These are phyloP conservation scores for Clonostachys rosea DNA, from an alignment of 2,329 filamentous ascomycete species.

Conservation along the genomic window DNA sequence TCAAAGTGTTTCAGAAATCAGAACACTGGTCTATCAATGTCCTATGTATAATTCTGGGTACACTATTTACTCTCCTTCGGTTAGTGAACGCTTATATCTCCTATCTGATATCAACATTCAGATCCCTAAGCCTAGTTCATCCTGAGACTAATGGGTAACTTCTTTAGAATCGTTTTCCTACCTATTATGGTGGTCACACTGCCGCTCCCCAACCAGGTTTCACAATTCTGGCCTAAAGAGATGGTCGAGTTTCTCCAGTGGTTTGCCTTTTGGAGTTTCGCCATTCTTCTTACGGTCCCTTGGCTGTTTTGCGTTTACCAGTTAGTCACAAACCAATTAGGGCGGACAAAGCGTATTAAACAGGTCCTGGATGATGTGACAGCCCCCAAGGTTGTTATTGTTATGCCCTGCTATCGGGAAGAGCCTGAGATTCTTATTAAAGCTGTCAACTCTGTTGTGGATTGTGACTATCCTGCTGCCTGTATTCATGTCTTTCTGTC, in stretches of 20 bases:
- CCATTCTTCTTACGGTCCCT: slow-evolving; percentile 76
- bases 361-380: slow-evolving; percentile 77
- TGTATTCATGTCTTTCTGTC: slow-evolving; percentile 95
- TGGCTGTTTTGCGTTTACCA: slow-evolving; percentile 94
- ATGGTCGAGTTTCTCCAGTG: slow-evolving; percentile 77
- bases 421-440: slow-evolving; percentile 78
- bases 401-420: slow-evolving; percentile 97
- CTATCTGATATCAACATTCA: background rate
- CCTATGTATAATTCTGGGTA: slow-evolving; percentile 70
- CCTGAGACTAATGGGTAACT: slow-evolving; percentile 7
- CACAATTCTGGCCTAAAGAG: slow-evolving; percentile 62
- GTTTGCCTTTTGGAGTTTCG: slow-evolving; percentile 95
- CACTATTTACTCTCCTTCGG: slow-evolving; percentile 72
- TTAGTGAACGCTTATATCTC: slow-evolving; percentile 29
- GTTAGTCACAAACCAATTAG: slow-evolving; percentile 81
- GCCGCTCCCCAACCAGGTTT: slow-evolving; percentile 70
- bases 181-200: slow-evolving; percentile 93
- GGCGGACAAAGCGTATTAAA: slow-evolving; percentile 77
- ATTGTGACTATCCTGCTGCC: slow-evolving; percentile 87
- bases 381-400: slow-evolving; percentile 89
- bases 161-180: slow-evolving; percentile 70
- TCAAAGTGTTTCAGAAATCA: slow-evolving; percentile 85
- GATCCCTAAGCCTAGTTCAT: background rate
- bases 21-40: slow-evolving; percentile 80
- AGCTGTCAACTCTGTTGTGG: slow-evolving; percentile 86